Evolutionary conservation across 2,329 filamentous ascomycete genomes (phyloP).

Genomic region (Ophiognomonia clavigignenti-juglandacearum): DNA sequence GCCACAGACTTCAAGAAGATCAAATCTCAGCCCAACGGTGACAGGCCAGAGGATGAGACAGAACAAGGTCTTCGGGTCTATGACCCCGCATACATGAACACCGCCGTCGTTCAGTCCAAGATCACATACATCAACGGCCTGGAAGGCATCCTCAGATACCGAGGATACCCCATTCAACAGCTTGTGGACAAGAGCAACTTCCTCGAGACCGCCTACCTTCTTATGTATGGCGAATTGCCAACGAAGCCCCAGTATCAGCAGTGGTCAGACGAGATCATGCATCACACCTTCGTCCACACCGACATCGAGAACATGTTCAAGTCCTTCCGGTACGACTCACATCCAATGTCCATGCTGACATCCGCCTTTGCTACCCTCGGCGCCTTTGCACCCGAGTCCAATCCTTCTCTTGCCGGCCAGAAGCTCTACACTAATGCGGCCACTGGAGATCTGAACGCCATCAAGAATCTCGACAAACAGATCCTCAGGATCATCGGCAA

Average conservation of each 20-base stretch:
- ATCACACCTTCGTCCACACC: conserved; percentile 45
- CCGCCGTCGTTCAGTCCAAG: conserved; percentile 41
- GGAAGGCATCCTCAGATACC: conserved; percentile 46
- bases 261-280: conserved; percentile 45
- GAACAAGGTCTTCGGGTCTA: conserved; percentile 44
- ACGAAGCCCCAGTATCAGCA: conserved; percentile 32
- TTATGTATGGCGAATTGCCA: conserved; percentile 47
- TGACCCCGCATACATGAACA: conserved; percentile 51
- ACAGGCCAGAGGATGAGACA: conserved; percentile 40
- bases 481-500: conserved; percentile 48
- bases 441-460: conserved; percentile 33
- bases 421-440: conserved; percentile 45
- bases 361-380: conserved; percentile 45
- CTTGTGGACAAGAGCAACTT: conserved; percentile 44
- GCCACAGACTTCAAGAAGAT: conserved; percentile 50
- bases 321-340: conserved; percentile 46
- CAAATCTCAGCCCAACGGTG: conserved; percentile 26
- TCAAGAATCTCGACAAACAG: conserved; percentile 44
- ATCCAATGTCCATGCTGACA: conserved; percentile 48
- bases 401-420: conserved; percentile 44
- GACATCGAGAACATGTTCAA: conserved; percentile 47
- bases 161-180: conserved; percentile 48
- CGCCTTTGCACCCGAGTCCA: conserved; percentile 44
- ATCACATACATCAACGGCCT: conserved; percentile 51
- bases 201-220: conserved; percentile 43